Conservation (phyloP, 2,329 filamentous ascomycete species). For the Alternaria alternata region DNA sequence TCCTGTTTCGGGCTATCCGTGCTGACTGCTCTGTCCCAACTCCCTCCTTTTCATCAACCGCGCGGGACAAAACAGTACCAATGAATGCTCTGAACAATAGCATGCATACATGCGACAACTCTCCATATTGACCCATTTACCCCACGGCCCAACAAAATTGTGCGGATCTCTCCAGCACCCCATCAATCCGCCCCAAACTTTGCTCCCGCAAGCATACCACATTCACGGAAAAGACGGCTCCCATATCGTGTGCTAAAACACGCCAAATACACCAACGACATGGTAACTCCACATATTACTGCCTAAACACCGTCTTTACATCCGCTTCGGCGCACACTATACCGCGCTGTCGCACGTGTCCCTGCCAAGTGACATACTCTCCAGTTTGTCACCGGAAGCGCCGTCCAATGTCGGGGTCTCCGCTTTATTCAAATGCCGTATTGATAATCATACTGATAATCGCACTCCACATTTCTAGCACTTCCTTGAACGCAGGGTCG, state of each 20-base stretch:
- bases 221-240: slow-evolving; percentile 13
- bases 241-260: slow-evolving; percentile 5
- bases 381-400: slow-evolving; percentile 5
- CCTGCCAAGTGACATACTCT: slow-evolving; percentile 11
- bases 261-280: slow-evolving; percentile 1
- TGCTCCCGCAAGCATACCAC: slow-evolving; percentile 5
- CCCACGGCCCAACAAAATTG: slow-evolving; percentile 6
- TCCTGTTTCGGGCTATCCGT: slow-evolving; percentile 5
- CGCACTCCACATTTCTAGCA: slow-evolving; percentile 9
- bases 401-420: slow-evolving; percentile 10
- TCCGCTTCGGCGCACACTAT: slow-evolving; percentile 5
- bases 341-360: slow-evolving; percentile 11
- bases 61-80: not conserved
- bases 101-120: not conserved
- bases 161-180: slow-evolving; percentile 11
- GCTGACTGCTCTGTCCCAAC: not conserved
- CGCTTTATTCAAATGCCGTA: slow-evolving; percentile 11
- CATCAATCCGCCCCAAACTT: slow-evolving; percentile 4
- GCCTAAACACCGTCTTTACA: not conserved
- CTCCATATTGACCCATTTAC: not conserved
- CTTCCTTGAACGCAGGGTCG: slow-evolving; percentile 7
- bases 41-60: not conserved
- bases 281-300: slow-evolving; percentile 5
- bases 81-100: not conserved
- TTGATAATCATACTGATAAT: slow-evolving; percentile 12